Evolutionary conservation across 495 filamentous ascomycete species (phyloP).

Genomic region (Ramalina intermedia): DNA sequence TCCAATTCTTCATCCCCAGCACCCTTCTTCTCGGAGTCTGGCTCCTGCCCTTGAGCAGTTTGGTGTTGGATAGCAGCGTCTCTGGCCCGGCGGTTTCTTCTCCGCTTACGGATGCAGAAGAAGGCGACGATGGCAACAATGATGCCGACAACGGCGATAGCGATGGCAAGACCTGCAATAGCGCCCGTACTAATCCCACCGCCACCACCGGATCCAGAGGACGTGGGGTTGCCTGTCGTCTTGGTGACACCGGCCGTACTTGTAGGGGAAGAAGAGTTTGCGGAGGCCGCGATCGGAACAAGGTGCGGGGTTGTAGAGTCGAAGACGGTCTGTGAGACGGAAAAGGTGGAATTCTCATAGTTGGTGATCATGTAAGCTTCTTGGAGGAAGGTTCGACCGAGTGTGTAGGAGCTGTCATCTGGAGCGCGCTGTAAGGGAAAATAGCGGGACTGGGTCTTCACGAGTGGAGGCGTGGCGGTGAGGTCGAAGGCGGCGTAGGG

Average conservation of each 20-base stretch:
- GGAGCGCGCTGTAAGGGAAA: constrained; percentile 37
- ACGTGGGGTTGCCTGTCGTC: not conserved
- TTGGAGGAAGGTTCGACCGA: constrained; percentile 42
- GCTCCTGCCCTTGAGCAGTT: constrained; percentile 2
- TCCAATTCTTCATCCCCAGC: too few relatives aligned
- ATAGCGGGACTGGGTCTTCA: constrained; percentile 24
- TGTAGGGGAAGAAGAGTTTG: not conserved
- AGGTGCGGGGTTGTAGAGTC: constrained; percentile 8
- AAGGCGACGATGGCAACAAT: constrained; percentile 5
- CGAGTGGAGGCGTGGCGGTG: constrained; percentile 24
- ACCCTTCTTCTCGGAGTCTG: constrained; percentile 3
- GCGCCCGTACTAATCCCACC: constrained; percentile 6
- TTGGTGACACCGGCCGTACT: constrained; percentile 3
- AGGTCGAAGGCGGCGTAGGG: constrained; percentile 41
- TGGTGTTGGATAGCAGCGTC: not conserved
- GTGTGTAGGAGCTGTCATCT: constrained; percentile 34
- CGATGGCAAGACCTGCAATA: constrained; percentile 12
- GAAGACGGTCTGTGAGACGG: constrained; percentile 13
- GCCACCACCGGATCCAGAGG: not conserved
- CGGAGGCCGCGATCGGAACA: constrained; percentile 7
- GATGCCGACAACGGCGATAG: constrained; percentile 9
- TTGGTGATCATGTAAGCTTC: constrained; percentile 27
- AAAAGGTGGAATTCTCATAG: constrained; percentile 14
- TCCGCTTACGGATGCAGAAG: constrained; percentile 2
- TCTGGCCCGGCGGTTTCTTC: not conserved